These are phyloP conservation scores for Candida buenavistaensis DNA, from an alignment of 1,139 yeast species.

Conservation along the genomic window DNA sequence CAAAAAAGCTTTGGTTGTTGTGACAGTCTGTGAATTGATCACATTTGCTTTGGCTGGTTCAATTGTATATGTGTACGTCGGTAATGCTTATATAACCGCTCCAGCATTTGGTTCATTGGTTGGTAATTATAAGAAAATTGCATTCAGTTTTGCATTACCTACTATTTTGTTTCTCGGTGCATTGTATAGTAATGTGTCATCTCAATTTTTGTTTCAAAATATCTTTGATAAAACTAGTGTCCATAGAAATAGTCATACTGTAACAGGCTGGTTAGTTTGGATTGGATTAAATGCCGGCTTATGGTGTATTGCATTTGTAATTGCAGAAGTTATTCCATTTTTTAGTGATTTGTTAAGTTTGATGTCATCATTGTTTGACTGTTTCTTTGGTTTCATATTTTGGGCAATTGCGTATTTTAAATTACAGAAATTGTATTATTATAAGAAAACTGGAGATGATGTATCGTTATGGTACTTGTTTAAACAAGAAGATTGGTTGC, in stretches of 20 bases:
- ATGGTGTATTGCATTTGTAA: conserved; percentile 57
- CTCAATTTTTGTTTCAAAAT: conserved; percentile 49
- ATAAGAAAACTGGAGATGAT: conserved; percentile 22
- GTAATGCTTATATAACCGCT: conserved; percentile 52
- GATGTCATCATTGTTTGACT: conserved; percentile 64
- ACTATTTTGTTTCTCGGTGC: conserved; percentile 59
- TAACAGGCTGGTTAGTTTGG: conserved; percentile 57
- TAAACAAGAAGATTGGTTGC: conserved; percentile 18
- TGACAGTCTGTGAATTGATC: conserved; percentile 50
- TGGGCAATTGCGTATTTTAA: conserved; percentile 65
- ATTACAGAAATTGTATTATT: conserved; percentile 24
- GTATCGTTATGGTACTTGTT: conserved; percentile 18
- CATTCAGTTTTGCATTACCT: conserved; percentile 63
- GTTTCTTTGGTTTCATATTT: conserved; percentile 65
- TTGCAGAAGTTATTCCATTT: conserved; percentile 66
- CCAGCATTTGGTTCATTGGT: conserved; percentile 60
- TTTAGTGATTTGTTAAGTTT: conserved; percentile 57
- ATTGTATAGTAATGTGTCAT: conserved; percentile 53
- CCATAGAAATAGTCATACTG: conserved; percentile 51
- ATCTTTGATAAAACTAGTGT: conserved; percentile 42
- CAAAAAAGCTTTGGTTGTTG: conserved; percentile 54
- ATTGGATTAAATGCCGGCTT: conserved; percentile 36
- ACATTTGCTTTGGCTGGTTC: conserved; percentile 56
- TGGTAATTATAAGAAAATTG: conserved; percentile 48
- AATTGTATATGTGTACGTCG: conserved; percentile 58